Evolutionary conservation across 148 eudicot species (phyloP), one percentile per base, ranked within the genome.

Genomic region (Cornus kousa): DNA sequence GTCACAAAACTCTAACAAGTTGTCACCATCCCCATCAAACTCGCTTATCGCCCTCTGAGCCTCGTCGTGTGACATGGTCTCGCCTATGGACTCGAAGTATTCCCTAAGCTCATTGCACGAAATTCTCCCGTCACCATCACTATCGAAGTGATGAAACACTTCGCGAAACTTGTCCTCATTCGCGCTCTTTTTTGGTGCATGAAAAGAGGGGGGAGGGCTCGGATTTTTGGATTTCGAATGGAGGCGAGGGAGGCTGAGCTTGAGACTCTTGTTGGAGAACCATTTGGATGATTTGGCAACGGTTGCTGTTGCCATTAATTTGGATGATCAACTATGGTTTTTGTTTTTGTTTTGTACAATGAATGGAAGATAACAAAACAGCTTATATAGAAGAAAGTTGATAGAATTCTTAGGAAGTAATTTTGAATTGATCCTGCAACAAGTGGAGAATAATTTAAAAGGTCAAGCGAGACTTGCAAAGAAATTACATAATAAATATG

Each of bases 71-170:
- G 92, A 72, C 73, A 91, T 74, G 22, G 74, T 22, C 43, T 87
- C 91, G 0, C 92, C 92, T 2, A 87, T 71, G 5, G 85, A 83
- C n/a, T 64, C 67, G 68, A 91, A 89, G 14, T 86, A 89, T 13
- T 82, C 78, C 33, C 75, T 70, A 2, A 89, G 85, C 67, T 89
- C 94, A 0, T 60, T 66, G 5, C 83, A 78, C 1, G 94, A 84
- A n/a, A 91, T 87, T 73, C 71, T 87, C 0, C 94, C 92, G 16
- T 91, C 90, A 3, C 80, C 65, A 33, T 91, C 70, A 0, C 68
- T 37, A 76, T 89, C 92, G 31, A 91, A 83, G 77, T 82, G 86
- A 0, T 53, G 71, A 23, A 91, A 91, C 5, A 91, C 91, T 10
- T 79, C 88, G 71, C 64, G 86, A 19, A 86, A 77, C 72, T 87